Percentiles rank a stretch among this genome's conserved stretches.
Evolutionary conservation across 805 yeast genomes (phyloP).

Genomic region (Pichia phayaonensis): DNA sequence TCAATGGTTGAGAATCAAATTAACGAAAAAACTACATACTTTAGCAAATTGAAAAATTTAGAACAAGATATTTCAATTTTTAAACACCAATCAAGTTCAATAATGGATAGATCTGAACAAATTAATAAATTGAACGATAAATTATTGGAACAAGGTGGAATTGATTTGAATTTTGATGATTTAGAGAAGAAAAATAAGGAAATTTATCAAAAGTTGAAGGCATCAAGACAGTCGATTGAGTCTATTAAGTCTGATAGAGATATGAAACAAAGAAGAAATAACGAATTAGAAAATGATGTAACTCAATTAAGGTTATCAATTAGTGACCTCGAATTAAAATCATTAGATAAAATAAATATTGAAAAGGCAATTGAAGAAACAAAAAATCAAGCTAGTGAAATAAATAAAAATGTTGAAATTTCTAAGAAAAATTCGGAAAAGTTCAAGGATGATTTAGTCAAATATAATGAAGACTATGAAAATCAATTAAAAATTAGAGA

Average conservation of each 20-base stretch:
- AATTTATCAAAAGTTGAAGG: conserved; percentile 33
- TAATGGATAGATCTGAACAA: conserved; percentile 8
- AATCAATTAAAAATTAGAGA: not conserved
- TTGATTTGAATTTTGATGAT: not conserved
- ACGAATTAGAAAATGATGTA: conserved; percentile 39
- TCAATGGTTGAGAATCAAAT: conserved; percentile 23
- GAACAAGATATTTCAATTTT: conserved; percentile 7
- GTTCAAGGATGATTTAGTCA: not conserved
- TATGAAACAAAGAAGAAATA: conserved; percentile 34
- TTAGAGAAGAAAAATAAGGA: conserved; percentile 37
- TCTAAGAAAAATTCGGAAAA: not conserved
- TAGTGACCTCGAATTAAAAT: conserved; percentile 44
- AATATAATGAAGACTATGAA: not conserved
- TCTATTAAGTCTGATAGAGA: conserved; percentile 37
- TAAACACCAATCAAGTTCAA: conserved; percentile 3
- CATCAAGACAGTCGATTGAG: conserved; percentile 29
- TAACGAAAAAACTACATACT: not conserved
- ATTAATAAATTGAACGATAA: conserved; percentile 4
- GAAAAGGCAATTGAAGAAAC: conserved; percentile 32
- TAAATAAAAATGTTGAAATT: conserved; percentile 3
- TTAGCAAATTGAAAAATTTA: conserved; percentile 6
- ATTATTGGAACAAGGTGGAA: conserved; percentile 12
- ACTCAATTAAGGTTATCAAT: conserved; percentile 48
- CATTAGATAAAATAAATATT: conserved; percentile 39
- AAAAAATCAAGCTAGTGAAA: conserved; percentile 17